Evolutionary conservation across 139 green algal genomes (phyloP).

Genomic region (Coelastrella sp.): DNA sequence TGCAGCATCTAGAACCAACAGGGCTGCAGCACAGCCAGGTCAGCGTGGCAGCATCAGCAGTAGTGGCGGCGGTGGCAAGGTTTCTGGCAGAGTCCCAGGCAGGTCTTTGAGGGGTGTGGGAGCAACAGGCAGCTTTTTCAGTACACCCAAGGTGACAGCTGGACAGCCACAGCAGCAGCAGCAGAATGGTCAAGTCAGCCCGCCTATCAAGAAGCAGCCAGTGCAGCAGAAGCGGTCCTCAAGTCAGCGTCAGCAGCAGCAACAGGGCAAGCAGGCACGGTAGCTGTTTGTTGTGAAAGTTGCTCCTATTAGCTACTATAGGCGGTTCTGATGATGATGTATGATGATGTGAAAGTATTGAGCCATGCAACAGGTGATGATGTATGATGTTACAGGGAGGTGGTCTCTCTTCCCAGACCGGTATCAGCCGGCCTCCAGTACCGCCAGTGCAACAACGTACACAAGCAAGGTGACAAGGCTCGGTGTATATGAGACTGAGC

Average conservation of each 20-base stretch:
- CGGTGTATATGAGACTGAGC: no score
- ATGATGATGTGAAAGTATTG: no score
- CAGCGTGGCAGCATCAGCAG: not conserved
- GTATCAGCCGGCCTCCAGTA: no score
- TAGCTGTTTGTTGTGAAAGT: no score
- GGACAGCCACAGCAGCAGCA: not conserved
- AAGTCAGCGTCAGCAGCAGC: not conserved
- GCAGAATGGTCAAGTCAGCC: not conserved
- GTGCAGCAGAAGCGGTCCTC: not conserved
- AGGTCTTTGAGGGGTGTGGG: not conserved
- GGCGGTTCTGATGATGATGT: no score
- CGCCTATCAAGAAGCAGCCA: not conserved
- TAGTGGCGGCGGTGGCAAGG: not conserved
- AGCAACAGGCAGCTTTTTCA: not conserved
- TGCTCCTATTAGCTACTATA: no score
- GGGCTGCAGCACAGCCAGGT: not conserved
- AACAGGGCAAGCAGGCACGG: not conserved
- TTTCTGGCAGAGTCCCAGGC: not conserved
- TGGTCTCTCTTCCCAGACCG: no score
- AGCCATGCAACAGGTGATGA: no score
- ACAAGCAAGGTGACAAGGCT: no score
- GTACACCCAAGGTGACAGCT: not conserved
- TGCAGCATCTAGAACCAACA: not conserved
- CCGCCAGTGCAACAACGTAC: no score
- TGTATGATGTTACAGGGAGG: no score